Conservation (phyloP, 2,329 filamentous ascomycete species). For the Fusarium praegraminearum region DNA sequence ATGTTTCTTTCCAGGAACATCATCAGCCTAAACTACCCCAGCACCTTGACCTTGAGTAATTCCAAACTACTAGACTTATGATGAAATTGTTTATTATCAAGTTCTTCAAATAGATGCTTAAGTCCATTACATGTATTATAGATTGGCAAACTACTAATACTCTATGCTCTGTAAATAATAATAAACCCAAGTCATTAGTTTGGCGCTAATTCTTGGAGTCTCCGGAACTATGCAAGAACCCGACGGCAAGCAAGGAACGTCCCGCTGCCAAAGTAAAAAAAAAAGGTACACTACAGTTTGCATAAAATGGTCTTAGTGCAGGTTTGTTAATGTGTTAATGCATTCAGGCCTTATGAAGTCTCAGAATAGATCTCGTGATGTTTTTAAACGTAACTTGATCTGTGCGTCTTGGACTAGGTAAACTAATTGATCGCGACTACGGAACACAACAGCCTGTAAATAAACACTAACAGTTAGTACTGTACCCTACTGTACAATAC, state of each 20-base stretch:
- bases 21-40: neutral
- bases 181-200: constrained; percentile 13
- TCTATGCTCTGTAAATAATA: neutral
- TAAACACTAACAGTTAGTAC: neutral
- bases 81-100: neutral
- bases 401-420: constrained; percentile 4
- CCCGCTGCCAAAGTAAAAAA: constrained; percentile 13
- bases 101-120: neutral
- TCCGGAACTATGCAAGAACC: constrained; percentile 26
- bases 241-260: constrained; percentile 21
- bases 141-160: neutral
- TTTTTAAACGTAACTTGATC: neutral
- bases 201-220: constrained; percentile 12
- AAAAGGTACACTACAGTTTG: constrained; percentile 8
- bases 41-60: neutral
- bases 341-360: neutral
- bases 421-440: neutral
- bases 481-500: neutral
- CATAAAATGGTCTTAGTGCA: constrained; percentile 1
- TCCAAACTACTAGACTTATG: neutral
- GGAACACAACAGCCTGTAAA: neutral
- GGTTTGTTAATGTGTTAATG: neutral
- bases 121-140: neutral
- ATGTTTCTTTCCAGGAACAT: neutral
- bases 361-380: constrained; percentile 11